Evolutionary conservation across 73 alveolate genomes (phyloP).

Genomic region (Paramecium sexaurelia): DNA sequence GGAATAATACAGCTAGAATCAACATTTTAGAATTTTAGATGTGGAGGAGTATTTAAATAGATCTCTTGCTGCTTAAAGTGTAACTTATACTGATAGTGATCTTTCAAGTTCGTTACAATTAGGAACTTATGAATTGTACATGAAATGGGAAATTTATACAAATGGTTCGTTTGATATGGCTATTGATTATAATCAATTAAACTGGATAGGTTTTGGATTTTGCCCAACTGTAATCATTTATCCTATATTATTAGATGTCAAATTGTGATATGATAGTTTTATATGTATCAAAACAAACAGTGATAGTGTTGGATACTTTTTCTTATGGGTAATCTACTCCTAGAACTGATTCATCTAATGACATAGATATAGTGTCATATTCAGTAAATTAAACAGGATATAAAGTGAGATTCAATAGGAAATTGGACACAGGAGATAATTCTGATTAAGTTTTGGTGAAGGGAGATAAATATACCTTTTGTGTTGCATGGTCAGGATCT

Average conservation of each 20-base stretch:
- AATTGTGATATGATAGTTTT: constrained; percentile 23
- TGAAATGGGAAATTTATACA: constrained; percentile 13
- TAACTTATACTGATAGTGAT: not conserved
- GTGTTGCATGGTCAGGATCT: constrained; percentile 24
- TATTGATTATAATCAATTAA: not conserved
- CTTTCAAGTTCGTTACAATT: not conserved
- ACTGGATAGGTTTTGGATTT: constrained; percentile 66
- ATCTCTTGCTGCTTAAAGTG: not conserved
- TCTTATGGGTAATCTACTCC: not conserved
- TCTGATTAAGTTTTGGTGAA: not conserved
- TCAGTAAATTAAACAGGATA: not conserved
- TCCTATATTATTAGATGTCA: not conserved
- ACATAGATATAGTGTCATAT: not conserved
- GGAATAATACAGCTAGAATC: not conserved
- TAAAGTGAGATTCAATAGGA: constrained; percentile 26
- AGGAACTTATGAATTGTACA: not conserved
- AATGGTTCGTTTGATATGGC: constrained; percentile 46
- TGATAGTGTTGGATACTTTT: not conserved
- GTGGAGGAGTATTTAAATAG: not conserved
- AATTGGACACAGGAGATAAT: constrained; percentile 36
- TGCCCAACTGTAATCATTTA: constrained; percentile 12
- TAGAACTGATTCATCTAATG: not conserved
- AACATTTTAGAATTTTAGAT: not conserved
- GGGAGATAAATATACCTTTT: not conserved
- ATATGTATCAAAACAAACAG: not conserved